Evolutionary conservation across 2,329 filamentous ascomycete genomes (phyloP).

Genomic region (Pseudopyrenochaeta lycopersici): DNA sequence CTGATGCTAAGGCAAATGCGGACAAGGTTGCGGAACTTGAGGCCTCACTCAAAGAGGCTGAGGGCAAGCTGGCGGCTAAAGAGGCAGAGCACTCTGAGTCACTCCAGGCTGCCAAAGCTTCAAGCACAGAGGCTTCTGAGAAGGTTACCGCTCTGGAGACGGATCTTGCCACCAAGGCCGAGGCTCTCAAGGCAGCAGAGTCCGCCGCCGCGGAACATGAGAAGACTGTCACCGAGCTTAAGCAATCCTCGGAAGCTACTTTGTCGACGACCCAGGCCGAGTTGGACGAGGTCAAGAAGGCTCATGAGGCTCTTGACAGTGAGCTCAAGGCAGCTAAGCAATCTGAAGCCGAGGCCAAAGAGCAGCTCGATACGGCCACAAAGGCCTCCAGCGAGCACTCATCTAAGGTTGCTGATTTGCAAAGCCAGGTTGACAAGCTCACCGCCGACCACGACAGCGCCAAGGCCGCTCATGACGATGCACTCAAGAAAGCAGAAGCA

Average conservation of each 20-base stretch:
- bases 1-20: slow-evolving; percentile 30
- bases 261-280: slow-evolving; percentile 19
- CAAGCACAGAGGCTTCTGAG: slow-evolving; percentile 25
- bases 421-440: slow-evolving; percentile 32
- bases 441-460: slow-evolving; percentile 14
- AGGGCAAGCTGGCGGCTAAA: slow-evolving; percentile 29
- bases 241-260: slow-evolving; percentile 18
- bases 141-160: slow-evolving; percentile 40
- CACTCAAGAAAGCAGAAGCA: slow-evolving; percentile 21
- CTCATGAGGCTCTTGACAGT: slow-evolving; percentile 26
- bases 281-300: slow-evolving; percentile 20
- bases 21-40: slow-evolving; percentile 38
- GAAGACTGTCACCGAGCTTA: slow-evolving; percentile 28
- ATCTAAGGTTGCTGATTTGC: slow-evolving; percentile 26
- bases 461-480: slow-evolving; percentile 11
- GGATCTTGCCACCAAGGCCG: slow-evolving; percentile 30
- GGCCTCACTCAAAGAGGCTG: slow-evolving; percentile 25
- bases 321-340: slow-evolving; percentile 28
- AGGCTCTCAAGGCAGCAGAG: not conserved
- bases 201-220: slow-evolving; percentile 27
- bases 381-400: slow-evolving; percentile 17
- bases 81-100: slow-evolving; percentile 34
- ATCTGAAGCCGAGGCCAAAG: slow-evolving; percentile 14
- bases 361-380: slow-evolving; percentile 13
- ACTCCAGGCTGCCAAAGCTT: slow-evolving; percentile 26